Evolutionary conservation across 2,329 filamentous ascomycete genomes (phyloP).

Genomic region (Huntiella abstrusa): DNA sequence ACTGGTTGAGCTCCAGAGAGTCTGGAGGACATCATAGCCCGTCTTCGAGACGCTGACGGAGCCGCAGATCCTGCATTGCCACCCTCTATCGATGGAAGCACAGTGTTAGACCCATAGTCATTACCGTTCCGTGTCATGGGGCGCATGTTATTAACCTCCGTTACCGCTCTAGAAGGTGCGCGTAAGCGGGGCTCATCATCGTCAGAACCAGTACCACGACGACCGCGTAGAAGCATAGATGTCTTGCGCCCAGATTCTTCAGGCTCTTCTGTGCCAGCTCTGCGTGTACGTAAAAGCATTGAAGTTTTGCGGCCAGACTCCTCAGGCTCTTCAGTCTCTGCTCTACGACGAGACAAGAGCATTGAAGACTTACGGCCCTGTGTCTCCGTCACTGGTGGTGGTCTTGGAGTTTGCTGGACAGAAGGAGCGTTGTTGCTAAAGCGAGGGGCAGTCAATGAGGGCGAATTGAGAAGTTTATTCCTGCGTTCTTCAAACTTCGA

Average conservation of each 20-base stretch:
- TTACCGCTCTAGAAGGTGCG: conserved; percentile 38
- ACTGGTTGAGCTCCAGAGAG: conserved; percentile 16
- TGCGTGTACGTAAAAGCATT: conserved; percentile 24
- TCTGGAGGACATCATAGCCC: conserved; percentile 28
- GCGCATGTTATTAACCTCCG: conserved; percentile 28
- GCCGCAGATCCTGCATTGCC: conserved; percentile 19
- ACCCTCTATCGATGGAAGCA: conserved; percentile 12
- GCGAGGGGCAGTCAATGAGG: conserved; percentile 28
- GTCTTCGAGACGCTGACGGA: conserved; percentile 32
- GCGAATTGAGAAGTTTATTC: conserved; percentile 26
- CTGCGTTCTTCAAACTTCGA: conserved; percentile 36
- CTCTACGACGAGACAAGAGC: conserved; percentile 26
- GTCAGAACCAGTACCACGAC: conserved; percentile 29
- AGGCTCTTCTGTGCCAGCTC: conserved; percentile 27
- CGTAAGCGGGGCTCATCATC: conserved; percentile 26
- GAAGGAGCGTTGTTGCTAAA: conserved; percentile 19
- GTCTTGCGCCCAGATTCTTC: conserved; percentile 28
- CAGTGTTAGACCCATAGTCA: conserved; percentile 10
- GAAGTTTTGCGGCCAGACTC: conserved; percentile 26
- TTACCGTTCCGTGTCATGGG: conserved; percentile 22
- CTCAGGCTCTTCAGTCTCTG: conserved; percentile 31
- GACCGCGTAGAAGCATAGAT: conserved; percentile 28
- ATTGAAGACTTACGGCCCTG: conserved; percentile 33
- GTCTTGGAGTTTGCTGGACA: conserved; percentile 24
- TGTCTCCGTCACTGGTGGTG: not conserved